phyloP scores from a whole-genome alignment of 352 stramenopile species.

The Phytophthora brassicae region DNA sequence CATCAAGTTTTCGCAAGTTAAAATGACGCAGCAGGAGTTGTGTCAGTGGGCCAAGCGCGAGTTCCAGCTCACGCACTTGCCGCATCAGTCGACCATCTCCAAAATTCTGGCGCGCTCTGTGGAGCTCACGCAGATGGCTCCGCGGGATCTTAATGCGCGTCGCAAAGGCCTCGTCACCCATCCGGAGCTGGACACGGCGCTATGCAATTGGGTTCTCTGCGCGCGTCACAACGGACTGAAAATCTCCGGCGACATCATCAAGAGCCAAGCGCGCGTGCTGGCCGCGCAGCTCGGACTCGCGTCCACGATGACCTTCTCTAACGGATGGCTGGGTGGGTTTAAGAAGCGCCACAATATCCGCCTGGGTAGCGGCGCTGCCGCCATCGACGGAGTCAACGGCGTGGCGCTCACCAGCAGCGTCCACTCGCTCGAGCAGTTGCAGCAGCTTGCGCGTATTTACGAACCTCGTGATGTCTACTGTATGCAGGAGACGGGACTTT shows the following conservation, averaged over 20 bases:
- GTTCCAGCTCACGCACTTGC: conserved; percentile 56
- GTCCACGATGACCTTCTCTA: conserved; percentile 59
- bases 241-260: conserved; percentile 65
- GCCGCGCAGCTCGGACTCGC: conserved; percentile 43
- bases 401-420: conserved; percentile 13
- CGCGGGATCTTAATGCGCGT: conserved; percentile 40
- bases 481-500: conserved; percentile 58
- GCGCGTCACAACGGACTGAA: conserved; percentile 49
- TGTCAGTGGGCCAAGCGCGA: conserved; percentile 62
- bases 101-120: conserved; percentile 53
- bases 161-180: conserved; percentile 50
- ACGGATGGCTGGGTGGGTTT: conserved; percentile 65
- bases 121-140: conserved; percentile 53
- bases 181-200: conserved; percentile 57
- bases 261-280: conserved; percentile 49
- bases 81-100: conserved; percentile 66
- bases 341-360: conserved; percentile 69
- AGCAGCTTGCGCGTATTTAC: conserved; percentile 40
- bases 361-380: conserved; percentile 31
- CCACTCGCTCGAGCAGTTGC: conserved; percentile 35
- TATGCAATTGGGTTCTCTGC: conserved; percentile 65
- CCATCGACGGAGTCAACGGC: conserved; percentile 24
- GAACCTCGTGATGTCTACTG: conserved; percentile 54
- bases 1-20: conserved; percentile 54
- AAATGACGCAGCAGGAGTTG: conserved; percentile 68